Evolutionary conservation across 2,329 filamentous ascomycete species (phyloP), one percentile per base, ranked within the genome.

Genomic region (Davidsoniella australis): DNA sequence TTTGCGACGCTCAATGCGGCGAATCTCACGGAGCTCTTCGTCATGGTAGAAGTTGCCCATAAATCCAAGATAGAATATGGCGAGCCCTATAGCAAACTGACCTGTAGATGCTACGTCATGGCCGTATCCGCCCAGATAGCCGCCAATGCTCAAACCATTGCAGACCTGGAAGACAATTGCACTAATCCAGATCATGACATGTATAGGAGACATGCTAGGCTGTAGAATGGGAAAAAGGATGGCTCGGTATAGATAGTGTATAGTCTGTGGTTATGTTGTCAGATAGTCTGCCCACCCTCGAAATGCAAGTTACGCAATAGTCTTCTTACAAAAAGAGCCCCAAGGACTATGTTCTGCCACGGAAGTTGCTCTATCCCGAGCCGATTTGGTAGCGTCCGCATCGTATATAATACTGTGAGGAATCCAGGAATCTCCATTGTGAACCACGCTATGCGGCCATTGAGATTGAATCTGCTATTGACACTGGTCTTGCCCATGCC

Each of bases 231-330:
- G 89, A 50, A 79, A 82, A 54, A 94, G 65, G 50, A 96, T 64
- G 8, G 91, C 88, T 54, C 91, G 85, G 71, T 98, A 93, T 60
- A 78, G 56, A 70, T 98, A 98, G 67, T 98, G 91, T 50, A 89
- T 76, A 33, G 83, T 70, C 70, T 84, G 51, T 4, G 16, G 39
- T 18, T 9, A 7, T 26, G 14, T 6, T 18, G 38, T 17, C 7
- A 33, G 45, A 33, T 16, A 42, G 40, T 37, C n/a, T 12, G 12
- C 17, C 14, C 14, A 9, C 4, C 10, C 12, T 47, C 9, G 55
- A 38, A 43, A 54, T 44, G 41, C 51, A 55, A 44, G 52, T 12
- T 17, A 10, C 1, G 10, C 12, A 38, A 18, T 23, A 2, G 20
- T 12, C 4, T 37, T 65, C 70, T 48, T 53, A 72, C 72, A 58